Percentiles rank a stretch among this genome's conserved stretches.
Evolutionary conservation across 805 yeast genomes (phyloP).

Genomic region (Cyberlindnera mycetangii): DNA sequence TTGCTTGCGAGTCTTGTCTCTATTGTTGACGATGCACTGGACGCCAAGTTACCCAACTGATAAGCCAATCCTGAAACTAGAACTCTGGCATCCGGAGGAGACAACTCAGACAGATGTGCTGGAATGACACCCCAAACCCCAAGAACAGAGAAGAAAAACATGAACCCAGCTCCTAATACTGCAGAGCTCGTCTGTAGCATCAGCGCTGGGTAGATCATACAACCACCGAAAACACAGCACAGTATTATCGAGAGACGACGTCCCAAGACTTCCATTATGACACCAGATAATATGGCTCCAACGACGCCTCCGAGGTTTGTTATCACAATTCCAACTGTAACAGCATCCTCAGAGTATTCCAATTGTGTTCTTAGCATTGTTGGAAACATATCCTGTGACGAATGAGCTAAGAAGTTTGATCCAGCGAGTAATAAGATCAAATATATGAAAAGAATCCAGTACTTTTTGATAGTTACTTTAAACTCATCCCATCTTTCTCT

Average conservation of each 20-base stretch:
- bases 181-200: conserved; percentile 35
- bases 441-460: conserved; percentile 63
- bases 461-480: conserved; percentile 37
- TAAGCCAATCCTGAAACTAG: conserved; percentile 61
- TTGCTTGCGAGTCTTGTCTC: conserved; percentile 58
- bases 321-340: conserved; percentile 59
- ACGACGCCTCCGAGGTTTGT: conserved; percentile 64
- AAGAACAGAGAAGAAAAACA: conserved; percentile 61
- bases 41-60: conserved; percentile 71
- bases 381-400: conserved; percentile 72
- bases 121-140: conserved; percentile 79
- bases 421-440: conserved; percentile 62
- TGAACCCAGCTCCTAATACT: conserved; percentile 59
- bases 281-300: conserved; percentile 61
- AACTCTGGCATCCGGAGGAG: conserved; percentile 64
- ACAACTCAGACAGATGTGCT: conserved; percentile 59
- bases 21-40: conserved; percentile 69
- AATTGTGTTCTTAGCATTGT: conserved; percentile 58
- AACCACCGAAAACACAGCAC: conserved; percentile 56
- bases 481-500: conserved; percentile 28
- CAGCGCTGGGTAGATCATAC: conserved; percentile 60
- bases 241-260: conserved; percentile 56
- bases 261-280: conserved; percentile 56
- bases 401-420: conserved; percentile 68
- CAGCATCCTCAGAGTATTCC: conserved; percentile 40